Conservation (phyloP, 2,329 filamentous ascomycete genomes). For the Colletotrichum camelliae region DNA sequence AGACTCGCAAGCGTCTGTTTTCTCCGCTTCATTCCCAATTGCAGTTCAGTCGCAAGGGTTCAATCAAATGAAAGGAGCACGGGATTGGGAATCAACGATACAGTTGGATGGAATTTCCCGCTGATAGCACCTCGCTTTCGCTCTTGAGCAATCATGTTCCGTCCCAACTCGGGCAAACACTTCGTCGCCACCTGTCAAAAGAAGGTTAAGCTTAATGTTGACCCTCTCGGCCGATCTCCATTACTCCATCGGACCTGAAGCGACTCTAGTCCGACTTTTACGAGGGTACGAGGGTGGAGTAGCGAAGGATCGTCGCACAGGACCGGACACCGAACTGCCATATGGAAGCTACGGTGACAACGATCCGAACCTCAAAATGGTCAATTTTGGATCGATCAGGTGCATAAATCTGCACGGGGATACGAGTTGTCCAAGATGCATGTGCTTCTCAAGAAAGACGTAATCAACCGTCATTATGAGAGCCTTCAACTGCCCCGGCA, state of each 20-base stretch:
- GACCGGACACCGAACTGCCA: neutral
- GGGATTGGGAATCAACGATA: neutral
- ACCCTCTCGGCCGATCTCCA: neutral
- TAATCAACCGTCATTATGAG: neutral
- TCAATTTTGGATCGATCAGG: neutral
- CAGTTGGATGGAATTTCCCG: neutral
- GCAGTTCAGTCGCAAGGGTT: neutral
- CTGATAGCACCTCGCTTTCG: neutral
- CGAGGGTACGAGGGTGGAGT: neutral
- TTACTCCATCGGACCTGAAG: neutral
- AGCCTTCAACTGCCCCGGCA: neutral
- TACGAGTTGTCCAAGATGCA: neutral
- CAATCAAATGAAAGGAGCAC: conserved; percentile 1
- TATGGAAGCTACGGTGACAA: neutral
- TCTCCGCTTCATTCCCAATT: neutral
- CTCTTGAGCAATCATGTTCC: neutral
- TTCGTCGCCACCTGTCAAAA: neutral
- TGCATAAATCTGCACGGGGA: neutral
- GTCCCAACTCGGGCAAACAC: neutral
- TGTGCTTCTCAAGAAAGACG: neutral
- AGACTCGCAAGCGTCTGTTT: neutral
- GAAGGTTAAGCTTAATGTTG: neutral
- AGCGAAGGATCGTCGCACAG: neutral
- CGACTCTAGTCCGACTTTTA: neutral
- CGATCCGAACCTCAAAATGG: neutral